Percentiles rank a stretch among this genome's conserved stretches.
Evolutionary conservation across 495 filamentous ascomycete genomes (phyloP).

Genomic region (Clohesyomyces aquaticus): DNA sequence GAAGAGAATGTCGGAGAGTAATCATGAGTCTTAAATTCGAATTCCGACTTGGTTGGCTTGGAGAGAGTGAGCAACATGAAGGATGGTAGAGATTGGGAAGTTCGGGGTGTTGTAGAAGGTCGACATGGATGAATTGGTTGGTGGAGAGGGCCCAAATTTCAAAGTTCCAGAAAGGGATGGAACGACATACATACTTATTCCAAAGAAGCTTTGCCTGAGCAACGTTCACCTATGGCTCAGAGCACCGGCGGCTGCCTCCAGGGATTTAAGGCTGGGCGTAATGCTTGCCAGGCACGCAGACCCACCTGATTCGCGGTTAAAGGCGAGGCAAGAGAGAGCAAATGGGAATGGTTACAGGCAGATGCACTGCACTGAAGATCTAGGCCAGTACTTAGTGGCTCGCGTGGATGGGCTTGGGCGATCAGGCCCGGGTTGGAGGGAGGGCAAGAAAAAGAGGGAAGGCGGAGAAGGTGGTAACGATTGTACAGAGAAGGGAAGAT

Average conservation of each 20-base stretch:
- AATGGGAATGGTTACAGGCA: slow-evolving; percentile 29
- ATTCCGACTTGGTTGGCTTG: slow-evolving; percentile 61
- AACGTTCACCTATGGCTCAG: slow-evolving; percentile 37
- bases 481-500: slow-evolving; percentile 31
- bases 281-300: slow-evolving; percentile 37
- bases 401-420: slow-evolving; percentile 34
- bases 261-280: slow-evolving; percentile 35
- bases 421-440: slow-evolving; percentile 29
- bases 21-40: slow-evolving; percentile 72
- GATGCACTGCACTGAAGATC: slow-evolving; percentile 32
- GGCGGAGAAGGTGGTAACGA: slow-evolving; percentile 37
- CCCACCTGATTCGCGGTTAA: slow-evolving; percentile 38
- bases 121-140: slow-evolving; percentile 34
- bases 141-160: slow-evolving; percentile 19
- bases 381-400: slow-evolving; percentile 32
- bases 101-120: slow-evolving; percentile 10
- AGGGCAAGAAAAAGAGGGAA: slow-evolving; percentile 14
- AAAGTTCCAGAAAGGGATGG: slow-evolving; percentile 31
- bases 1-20: slow-evolving; percentile 63
- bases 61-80: slow-evolving; percentile 70
- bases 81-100: slow-evolving; percentile 11
- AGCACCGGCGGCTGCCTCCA: slow-evolving; percentile 37
- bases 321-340: slow-evolving; percentile 31
- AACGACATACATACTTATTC: slow-evolving; percentile 38
- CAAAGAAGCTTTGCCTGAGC: slow-evolving; percentile 32